Evolutionary conservation across 2,329 filamentous ascomycete species (phyloP), one percentile per base, ranked within the genome.

Genomic region (Penicillium sp.): DNA sequence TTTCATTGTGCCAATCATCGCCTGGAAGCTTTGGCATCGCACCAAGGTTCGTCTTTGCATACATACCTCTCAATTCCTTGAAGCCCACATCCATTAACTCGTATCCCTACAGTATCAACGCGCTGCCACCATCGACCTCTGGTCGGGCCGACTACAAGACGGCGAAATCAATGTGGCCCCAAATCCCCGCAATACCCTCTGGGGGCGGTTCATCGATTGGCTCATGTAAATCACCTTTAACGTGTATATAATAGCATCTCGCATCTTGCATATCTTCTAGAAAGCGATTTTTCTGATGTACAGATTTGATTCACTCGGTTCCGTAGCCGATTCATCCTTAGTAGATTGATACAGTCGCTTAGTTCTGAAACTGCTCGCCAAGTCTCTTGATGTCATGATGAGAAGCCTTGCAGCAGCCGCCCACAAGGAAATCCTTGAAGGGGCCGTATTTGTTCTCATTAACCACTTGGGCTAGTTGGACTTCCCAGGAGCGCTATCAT

Each of bases 351-450:
- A 4, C 41, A 11, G 58, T 42, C 31, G 14, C 20, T 55, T 17
- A 47, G 25, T 38, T 20, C 14, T 51, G 43, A 14, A 71, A 65
- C 39, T 69, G 63, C 41, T 69, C 53, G 15, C 62, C 58, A 34
- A 78, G 68, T 35, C 69, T 69, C 50, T 59, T 60, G 50, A 78
- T 77, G 61, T 77, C 69, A 10, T 64, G 64, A 25, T 77, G 75
- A 3, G 72, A 76, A 7, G 76, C 76, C 64, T 80, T 81, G 68
- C 79, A 82, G 62, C 79, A 82, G 12, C 79, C 79, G 4, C 79
- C 79, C 2, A 80, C 78, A 49, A 80, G 62, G 43, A 81, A 73
- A 0, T 65, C 63, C 10, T 58, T 57, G 54, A 72, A 72, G 28
- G 57, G 63, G 3, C 69, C 67, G 25, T 67, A 69, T 66, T 69